Conservation (phyloP, 176 grass and related monocot species). For the Canna indica region DNA sequence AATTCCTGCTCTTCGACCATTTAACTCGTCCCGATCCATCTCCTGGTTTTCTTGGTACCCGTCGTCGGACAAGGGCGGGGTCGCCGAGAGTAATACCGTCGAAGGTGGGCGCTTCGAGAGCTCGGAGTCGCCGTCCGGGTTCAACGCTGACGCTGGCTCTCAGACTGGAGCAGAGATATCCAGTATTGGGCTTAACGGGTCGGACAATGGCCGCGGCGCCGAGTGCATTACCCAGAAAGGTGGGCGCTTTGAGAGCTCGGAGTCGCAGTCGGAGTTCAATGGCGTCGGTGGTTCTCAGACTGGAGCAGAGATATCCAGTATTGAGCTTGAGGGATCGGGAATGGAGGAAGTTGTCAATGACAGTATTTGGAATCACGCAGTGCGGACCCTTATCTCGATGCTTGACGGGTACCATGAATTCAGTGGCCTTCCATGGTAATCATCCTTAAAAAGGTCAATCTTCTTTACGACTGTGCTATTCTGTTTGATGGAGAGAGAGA, state of each 20-base stretch:
- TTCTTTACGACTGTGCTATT: background rate
- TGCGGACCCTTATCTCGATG: slow-evolving; percentile 16
- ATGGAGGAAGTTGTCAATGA: slow-evolving; percentile 28
- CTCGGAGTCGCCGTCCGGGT: background rate
- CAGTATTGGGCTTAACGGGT: slow-evolving; percentile 4
- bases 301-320: slow-evolving; percentile 20
- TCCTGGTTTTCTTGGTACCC: slow-evolving; percentile 41
- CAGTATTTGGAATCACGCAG: slow-evolving; percentile 24
- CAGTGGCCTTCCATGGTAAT: slow-evolving; percentile 81
- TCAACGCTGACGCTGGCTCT: background rate
- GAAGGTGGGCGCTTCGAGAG: too few species aligned
- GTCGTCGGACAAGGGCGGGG: background rate
- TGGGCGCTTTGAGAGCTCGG: too few species aligned
- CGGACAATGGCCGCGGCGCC: background rate
- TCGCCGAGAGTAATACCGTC: too few species aligned
- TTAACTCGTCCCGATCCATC: slow-evolving; percentile 38
- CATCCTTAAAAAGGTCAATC: background rate
- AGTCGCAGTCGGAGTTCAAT: background rate
- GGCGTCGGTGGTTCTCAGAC: background rate
- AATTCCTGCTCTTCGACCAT: slow-evolving; percentile 4
- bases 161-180: slow-evolving; percentile 20
- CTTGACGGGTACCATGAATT: slow-evolving; percentile 59
- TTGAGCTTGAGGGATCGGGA: background rate
- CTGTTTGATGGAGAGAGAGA: background rate
- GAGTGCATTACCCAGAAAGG: too few species aligned